phyloP scores from a whole-genome alignment of 495 filamentous ascomycete genomes.

The Neurospora sp. region DNA sequence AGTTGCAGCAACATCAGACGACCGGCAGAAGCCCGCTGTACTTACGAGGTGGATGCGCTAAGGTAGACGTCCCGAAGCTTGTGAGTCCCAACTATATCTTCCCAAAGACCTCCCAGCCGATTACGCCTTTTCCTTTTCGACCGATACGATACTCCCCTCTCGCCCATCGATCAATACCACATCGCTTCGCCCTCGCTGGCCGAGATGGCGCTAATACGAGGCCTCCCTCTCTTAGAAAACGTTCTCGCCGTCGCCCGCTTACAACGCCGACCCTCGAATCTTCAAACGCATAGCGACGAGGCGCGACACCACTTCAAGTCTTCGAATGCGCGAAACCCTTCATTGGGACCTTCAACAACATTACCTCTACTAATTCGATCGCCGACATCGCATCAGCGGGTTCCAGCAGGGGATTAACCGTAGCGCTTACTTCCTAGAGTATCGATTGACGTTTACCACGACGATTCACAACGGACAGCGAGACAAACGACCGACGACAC shows the following conservation, averaged over 20 bases:
- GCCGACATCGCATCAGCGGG: background rate
- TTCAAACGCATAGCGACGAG: background rate
- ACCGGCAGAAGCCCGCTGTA: background rate
- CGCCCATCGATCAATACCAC: background rate
- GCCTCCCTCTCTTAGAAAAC: background rate
- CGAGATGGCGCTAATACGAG: background rate
- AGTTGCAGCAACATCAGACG: background rate
- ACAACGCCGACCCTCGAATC: background rate
- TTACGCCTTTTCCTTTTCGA: background rate
- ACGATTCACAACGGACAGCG: background rate
- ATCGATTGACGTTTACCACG: background rate
- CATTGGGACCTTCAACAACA: background rate
- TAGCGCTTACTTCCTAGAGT: background rate
- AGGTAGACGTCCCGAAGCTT: background rate
- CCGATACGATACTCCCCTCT: background rate
- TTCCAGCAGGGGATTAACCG: background rate
- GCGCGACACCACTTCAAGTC: background rate
- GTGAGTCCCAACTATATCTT: background rate
- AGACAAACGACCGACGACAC: background rate
- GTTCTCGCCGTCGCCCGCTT: background rate
- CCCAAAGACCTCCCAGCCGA: background rate
- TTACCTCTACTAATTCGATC: background rate
- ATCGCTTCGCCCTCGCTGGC: background rate
- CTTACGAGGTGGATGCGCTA: background rate
- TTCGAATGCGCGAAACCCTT: background rate